Percentiles rank a stretch among this genome's conserved stretches.
Evolutionary conservation across 305 asterid genomes (phyloP).

Genomic region (Fraxinus greggii): DNA sequence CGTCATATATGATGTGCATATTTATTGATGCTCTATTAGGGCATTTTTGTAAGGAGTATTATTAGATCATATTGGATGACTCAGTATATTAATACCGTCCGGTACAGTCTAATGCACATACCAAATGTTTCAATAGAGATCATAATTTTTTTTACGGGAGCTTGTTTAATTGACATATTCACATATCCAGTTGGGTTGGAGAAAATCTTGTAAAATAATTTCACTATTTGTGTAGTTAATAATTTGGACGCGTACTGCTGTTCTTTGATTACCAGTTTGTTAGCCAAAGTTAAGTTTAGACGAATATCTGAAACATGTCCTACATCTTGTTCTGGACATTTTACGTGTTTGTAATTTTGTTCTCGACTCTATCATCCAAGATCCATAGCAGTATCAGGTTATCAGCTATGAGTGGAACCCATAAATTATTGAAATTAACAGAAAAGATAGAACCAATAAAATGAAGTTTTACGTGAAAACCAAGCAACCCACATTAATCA

Average conservation of each 20-base stretch:
- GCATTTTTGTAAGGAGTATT: neutral
- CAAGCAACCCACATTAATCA: neutral
- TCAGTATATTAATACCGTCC: neutral
- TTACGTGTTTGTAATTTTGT: neutral
- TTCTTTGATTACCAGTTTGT: neutral
- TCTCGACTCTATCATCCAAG: neutral
- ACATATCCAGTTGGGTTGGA: neutral
- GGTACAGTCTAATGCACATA: neutral
- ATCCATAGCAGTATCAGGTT: neutral
- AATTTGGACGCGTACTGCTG: neutral
- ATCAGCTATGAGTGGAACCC: neutral
- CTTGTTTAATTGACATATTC: neutral
- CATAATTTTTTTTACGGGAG: neutral
- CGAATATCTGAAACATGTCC: neutral
- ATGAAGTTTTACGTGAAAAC: neutral
- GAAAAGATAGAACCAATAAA: neutral
- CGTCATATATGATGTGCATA: neutral
- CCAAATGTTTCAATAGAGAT: neutral
- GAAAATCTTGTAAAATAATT: neutral
- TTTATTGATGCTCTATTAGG: neutral
- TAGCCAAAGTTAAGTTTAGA: neutral
- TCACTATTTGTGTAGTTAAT: neutral
- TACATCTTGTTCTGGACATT: neutral
- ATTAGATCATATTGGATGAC: neutral
- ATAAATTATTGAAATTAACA: neutral